Percentiles rank a stretch among this genome's conserved stretches.
phyloP scores from a whole-genome alignment of 1,284 basidiomycete species.

The Bjerkandera adusta region DNA sequence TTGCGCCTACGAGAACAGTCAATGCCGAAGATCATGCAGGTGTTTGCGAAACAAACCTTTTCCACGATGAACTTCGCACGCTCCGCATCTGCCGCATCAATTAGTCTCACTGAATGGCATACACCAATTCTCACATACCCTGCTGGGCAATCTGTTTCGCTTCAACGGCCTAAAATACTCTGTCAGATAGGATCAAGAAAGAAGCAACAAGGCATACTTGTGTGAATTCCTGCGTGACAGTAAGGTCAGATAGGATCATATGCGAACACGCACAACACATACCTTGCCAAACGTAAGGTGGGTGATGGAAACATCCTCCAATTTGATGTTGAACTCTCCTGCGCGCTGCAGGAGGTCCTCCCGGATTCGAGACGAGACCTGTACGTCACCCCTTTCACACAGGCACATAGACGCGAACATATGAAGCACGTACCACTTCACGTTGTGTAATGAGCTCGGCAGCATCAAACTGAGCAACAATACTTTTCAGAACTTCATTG shows the following conservation, averaged over 20 bases:
- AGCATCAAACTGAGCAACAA: conserved; percentile 98
- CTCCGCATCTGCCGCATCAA: conserved; percentile 74
- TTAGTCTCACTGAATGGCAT: neutral
- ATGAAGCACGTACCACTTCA: conserved; percentile 61
- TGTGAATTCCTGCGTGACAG: conserved; percentile 67
- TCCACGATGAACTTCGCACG: conserved; percentile 99
- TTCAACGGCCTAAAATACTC: conserved; percentile 77
- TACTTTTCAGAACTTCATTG: conserved; percentile 97
- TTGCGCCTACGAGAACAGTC: conserved; percentile 65
- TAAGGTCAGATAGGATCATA: too few relatives aligned
- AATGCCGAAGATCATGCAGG: neutral
- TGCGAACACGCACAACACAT: conserved; percentile 20
- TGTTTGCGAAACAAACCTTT: conserved; percentile 54
- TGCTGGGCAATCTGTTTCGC: conserved; percentile 98
- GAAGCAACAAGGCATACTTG: conserved; percentile 40
- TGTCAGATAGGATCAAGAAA: conserved; percentile 17
- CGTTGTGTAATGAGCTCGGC: conserved; percentile 93
- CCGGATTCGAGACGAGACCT: conserved; percentile 93
- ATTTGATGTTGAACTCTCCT: conserved; percentile 92
- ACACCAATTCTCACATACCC: conserved; percentile 64
- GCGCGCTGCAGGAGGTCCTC: conserved; percentile 93
- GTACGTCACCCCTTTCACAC: neutral
- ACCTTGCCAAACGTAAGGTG: conserved; percentile 83
- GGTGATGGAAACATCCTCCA: conserved; percentile 98
- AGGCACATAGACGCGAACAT: too few relatives aligned